Evolutionary conservation across 2,329 filamentous ascomycete species (phyloP).

Genomic region (Penicillium crustosum): DNA sequence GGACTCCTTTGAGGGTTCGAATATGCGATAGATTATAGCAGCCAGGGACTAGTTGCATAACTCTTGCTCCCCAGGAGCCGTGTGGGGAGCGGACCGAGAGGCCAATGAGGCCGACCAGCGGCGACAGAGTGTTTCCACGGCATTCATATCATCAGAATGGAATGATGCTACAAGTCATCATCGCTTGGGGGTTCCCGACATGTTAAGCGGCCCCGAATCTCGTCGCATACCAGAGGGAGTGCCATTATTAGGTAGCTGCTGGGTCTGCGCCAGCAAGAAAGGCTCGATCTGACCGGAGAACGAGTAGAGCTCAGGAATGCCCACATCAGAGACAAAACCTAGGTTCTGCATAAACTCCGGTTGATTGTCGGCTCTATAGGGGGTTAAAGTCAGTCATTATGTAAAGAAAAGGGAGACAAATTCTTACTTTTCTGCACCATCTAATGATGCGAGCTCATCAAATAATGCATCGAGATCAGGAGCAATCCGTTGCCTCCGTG

Average conservation of each 20-base stretch:
- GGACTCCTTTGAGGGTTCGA: neutral
- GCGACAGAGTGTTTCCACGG: neutral
- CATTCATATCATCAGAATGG: neutral
- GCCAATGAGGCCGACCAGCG: conserved; percentile 16
- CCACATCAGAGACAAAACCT: conserved; percentile 38
- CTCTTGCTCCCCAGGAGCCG: neutral
- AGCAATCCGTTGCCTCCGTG: conserved; percentile 34
- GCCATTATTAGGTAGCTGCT: conserved; percentile 26
- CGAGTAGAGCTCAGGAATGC: conserved; percentile 39
- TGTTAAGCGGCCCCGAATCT: conserved; percentile 23
- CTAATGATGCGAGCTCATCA: conserved; percentile 58
- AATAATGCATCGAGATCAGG: conserved; percentile 53
- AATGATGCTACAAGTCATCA: conserved; percentile 2
- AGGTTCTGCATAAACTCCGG: conserved; percentile 43
- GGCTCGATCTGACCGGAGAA: conserved; percentile 37
- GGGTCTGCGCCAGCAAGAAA: conserved; percentile 34
- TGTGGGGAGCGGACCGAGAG: neutral
- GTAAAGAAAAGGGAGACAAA: neutral
- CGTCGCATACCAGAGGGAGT: conserved; percentile 18
- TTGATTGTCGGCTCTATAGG: conserved; percentile 33
- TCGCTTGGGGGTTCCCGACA: conserved; percentile 18
- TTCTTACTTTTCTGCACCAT: conserved; percentile 52
- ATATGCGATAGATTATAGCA: neutral
- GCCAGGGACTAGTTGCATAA: neutral
- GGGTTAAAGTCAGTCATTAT: conserved; percentile 12